Evolutionary conservation across 2,329 filamentous ascomycete genomes (phyloP), one percentile per base, ranked within the genome.

Genomic region (Coniochaeta sp.): DNA sequence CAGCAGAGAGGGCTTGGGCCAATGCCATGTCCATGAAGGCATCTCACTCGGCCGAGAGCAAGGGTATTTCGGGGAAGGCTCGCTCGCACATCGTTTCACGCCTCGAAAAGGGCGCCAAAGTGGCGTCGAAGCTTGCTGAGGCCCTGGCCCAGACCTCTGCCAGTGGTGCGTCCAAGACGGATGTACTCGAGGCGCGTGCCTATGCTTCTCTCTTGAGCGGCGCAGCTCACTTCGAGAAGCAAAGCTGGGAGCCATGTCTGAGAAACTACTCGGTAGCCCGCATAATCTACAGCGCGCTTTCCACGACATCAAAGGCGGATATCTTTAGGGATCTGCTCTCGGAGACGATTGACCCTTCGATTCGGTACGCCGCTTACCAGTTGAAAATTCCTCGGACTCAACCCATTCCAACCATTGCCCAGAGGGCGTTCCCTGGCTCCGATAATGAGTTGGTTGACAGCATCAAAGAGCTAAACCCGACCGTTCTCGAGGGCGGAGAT

Each of bases 1-100:
- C 87, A 42, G 87, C 93, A 62, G 95, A 99, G 77, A 85, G 95
- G 64, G 91, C 93, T 58, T 98, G 92, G 91, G 93, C 95, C 40
- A 89, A 96, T 73, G 93, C 93, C 61, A 96, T 98, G 92, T 87
- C 89, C 71, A 91, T 97, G 82, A 97, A 96, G 75, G 84, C 91
- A 4, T 79, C 85, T 22, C 91, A 96, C 71, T 85, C 90, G 42
- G 83, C 89, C 67, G 91, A 95, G 67, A 86, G 88, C 62, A 90
- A 91, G 73, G 88, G 87, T 56, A 89, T 96, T 64, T 84, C 87
- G 30, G 89, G 92, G 62, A 86, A 89, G 58, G 89, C 90, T 19
- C 87, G 92, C 70, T 89, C 89, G 58, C 93, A 99, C 73, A 95
- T 98, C 42, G 85, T 96, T 60, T 96, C 93, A 16, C 86, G 93